Conservation (phyloP, 345 rosid genomes). For the Isatis tinctoria region DNA sequence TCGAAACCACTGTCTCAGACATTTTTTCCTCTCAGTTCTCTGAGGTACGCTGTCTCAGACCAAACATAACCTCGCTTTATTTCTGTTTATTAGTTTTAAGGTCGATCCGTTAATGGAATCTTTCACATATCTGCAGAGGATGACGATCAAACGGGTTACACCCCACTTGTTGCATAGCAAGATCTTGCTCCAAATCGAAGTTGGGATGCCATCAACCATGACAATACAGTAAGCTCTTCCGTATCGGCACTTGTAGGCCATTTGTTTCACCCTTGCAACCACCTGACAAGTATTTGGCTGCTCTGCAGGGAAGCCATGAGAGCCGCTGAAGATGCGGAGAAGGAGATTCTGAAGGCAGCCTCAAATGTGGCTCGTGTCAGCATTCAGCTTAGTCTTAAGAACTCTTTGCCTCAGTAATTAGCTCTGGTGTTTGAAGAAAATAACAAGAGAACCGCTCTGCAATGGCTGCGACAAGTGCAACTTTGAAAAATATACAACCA, state of each 20-base stretch:
- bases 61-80: background rate
- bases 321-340: slow-evolving; percentile 54
- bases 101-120: background rate
- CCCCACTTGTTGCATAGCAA: slow-evolving; percentile 64
- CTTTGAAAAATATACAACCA: too few relatives aligned
- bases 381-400: slow-evolving; percentile 54
- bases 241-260: background rate
- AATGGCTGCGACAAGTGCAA: background rate
- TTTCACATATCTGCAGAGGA: slow-evolving; percentile 44
- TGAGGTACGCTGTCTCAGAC: slow-evolving; percentile 40
- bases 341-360: slow-evolving; percentile 45
- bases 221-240: slow-evolving; percentile 32
- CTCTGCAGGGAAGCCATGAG: slow-evolving; percentile 54
- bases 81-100: background rate
- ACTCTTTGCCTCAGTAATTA: slow-evolving; percentile 31
- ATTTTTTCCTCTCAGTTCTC: slow-evolving; percentile 45
- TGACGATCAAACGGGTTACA: slow-evolving; percentile 58
- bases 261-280: background rate
- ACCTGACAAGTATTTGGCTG: background rate
- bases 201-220: slow-evolving; percentile 34
- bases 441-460: background rate
- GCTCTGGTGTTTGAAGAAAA: background rate
- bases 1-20: slow-evolving; percentile 43
- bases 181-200: slow-evolving; percentile 47
- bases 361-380: slow-evolving; percentile 45